Evolutionary conservation across 306 rosid genomes (phyloP), one percentile per base, ranked within the genome.

Genomic region (Vigna mungo): DNA sequence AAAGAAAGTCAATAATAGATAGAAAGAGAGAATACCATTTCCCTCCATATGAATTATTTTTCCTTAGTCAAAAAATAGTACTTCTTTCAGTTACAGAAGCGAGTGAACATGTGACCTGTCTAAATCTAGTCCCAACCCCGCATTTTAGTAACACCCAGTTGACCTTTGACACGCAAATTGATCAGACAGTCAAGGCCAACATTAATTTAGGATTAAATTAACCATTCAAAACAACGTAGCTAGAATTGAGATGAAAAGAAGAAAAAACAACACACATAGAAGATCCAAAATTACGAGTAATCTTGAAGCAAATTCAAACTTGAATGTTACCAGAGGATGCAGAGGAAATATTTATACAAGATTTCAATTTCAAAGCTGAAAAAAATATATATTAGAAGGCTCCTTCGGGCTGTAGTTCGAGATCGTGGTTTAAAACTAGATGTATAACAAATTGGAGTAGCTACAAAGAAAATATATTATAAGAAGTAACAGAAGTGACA

Each of bases 371-470:
- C 21, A 32, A 68, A 61, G 30, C 74, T 74, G 58, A 64, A 61
- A 34, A 44, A 54, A 15, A 69, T 36, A 47, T 36, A 47, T n/a
- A 11, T 14, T 59, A 17, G 12, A 8, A 59, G 65, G 51, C 11
- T 60, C 17, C 46, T 37, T 30, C 43, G 32, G 20, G 23, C 58
- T n/a, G 32, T 66, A 52, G 69, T 69, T 17, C 78, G 39, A 74
- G 78, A 79, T 75, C 84, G 6, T 7, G 66, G 65, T 25, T 74
- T 17, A 20, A 73, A 44, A 49, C 25, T 10, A 16, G 56, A 79
- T 55, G 71, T 4, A 63, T n/a, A 54, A 62, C 34, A 76, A 56
- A 58, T 44, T 62, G 66, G 56, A 43, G 23, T 18, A 36, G 55
- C 51, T 48, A 17, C 17, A 60, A 58, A 15, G 4, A 32, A 44